Percentiles rank a stretch among this genome's conserved stretches.
Evolutionary conservation across 257 asterid species (phyloP).

Genomic region (Gentiana macrophylla): DNA sequence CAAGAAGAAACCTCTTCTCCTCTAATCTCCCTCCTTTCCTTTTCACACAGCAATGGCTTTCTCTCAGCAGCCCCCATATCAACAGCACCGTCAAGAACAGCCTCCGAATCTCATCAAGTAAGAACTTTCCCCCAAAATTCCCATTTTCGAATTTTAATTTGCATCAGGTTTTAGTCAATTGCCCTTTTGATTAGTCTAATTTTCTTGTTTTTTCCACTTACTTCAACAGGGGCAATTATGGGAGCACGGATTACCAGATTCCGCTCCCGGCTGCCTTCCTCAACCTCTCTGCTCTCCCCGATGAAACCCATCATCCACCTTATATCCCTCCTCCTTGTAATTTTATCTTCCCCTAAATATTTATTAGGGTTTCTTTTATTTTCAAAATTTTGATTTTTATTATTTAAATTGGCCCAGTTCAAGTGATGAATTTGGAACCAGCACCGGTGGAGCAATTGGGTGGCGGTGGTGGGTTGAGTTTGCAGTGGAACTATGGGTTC

Average conservation of each 20-base stretch:
- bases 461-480: constrained; percentile 49
- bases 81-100: constrained; percentile 45
- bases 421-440: constrained; percentile 72
- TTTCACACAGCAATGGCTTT: constrained; percentile 46
- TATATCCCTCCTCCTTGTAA: constrained; percentile 92
- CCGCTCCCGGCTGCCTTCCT: constrained; percentile 60
- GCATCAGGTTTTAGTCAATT: not conserved
- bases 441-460: constrained; percentile 51
- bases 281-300: constrained; percentile 54
- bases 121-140: constrained; percentile 4
- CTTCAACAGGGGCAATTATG: constrained; percentile 48
- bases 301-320: constrained; percentile 73
- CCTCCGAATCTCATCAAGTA: constrained; percentile 58
- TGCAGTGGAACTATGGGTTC: constrained; percentile 66
- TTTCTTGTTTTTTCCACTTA: not conserved
- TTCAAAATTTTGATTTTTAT: not conserved
- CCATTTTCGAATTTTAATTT: not conserved
- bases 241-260: constrained; percentile 72
- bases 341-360: not conserved
- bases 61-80: constrained; percentile 47
- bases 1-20: constrained; percentile 1
- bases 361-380: not conserved
- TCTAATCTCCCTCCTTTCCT: constrained; percentile 17
- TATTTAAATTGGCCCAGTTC: constrained; percentile 40
- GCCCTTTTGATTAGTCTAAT: not conserved